Base-by-base conservation (phyloP, 495 filamentous ascomycete genomes). In the Xylaria longipes region DNA sequence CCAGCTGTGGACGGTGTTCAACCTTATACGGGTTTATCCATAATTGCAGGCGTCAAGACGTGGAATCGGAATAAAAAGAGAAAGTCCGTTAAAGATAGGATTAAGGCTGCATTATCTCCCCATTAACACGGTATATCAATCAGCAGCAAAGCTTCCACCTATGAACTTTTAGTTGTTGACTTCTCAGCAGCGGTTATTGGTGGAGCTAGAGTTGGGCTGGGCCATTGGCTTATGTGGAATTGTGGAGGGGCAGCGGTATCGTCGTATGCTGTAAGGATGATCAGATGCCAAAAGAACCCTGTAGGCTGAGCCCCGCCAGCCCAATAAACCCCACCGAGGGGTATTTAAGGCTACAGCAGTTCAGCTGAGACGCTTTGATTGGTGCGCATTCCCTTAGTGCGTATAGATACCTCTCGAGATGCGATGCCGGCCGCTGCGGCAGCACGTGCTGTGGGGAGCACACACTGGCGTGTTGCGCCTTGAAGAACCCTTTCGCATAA, bases 381-480 rank as follows among this genome's bases (percentile, higher is more conserved):
- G 63, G 63, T 50, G 63, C 63, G 63, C 63, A 65, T 65, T 65
- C 63, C 5, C 35, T 43, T 50, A 50, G 46, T 50, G 46, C 46
- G 46, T 50, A n/a, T 17, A 35, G 8, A 39, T 43, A 27, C 22
- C 60, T 17, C 25, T 45, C 6, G 22, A 22, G 63, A 37, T 65
- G 63, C 63, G 63, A 65, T 65, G 63, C 63, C 63, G 63, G 63
- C 63, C 25, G 2, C 31, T 29, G 37, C 7, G 29, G 33, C 17
- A 61, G 37, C 37, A 62, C 20, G 37, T 62, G 43, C 27, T 46
- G 62, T 65, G 62, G 62, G 27, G 62, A 65, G 60, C 60, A 62
- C 60, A 62, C 35, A 62, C 37, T 41, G 57, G 58, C 58, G 58
- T 20, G 35, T 37, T 60, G 8, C 31, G 57, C 17, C 37, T 41